Conservation (phyloP, 2,329 filamentous ascomycete species). For the Pseudogymnoascus sp. region DNA sequence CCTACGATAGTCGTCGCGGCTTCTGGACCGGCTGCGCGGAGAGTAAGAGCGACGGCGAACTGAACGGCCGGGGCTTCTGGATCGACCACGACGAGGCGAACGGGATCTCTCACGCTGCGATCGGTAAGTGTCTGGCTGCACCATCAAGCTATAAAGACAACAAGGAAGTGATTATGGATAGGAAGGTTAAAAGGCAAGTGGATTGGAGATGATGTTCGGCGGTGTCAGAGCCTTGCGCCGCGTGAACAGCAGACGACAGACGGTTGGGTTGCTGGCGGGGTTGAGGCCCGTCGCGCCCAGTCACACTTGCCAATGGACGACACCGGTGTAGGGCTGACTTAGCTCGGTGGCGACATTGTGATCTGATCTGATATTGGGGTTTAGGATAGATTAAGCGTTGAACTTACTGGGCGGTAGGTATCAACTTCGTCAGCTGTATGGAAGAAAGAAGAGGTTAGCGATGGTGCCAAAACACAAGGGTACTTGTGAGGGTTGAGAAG, state of each 20-base stretch:
- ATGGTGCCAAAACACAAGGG: neutral
- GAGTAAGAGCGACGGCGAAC: conserved; percentile 69
- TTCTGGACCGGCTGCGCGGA: conserved; percentile 69
- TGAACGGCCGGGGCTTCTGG: conserved; percentile 68
- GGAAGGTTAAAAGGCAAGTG: conserved; percentile 12
- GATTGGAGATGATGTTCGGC: conserved; percentile 10
- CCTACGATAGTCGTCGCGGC: conserved; percentile 69
- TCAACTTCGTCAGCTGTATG: conserved; percentile 50
- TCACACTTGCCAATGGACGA: conserved; percentile 6
- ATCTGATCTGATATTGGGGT: conserved; percentile 14
- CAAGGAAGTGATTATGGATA: conserved; percentile 10
- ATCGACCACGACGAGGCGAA: conserved; percentile 70
- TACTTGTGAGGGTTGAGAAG: neutral
- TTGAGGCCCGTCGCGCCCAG: neutral
- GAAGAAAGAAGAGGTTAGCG: neutral
- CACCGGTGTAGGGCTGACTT: conserved; percentile 10
- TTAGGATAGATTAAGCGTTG: neutral
- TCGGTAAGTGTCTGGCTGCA: conserved; percentile 27
- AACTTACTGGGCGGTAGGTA: conserved; percentile 49
- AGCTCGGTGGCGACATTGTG: neutral
- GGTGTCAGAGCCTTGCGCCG: conserved; percentile 11
- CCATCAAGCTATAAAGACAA: conserved; percentile 19
- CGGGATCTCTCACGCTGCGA: conserved; percentile 74
- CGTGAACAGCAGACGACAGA: conserved; percentile 11
- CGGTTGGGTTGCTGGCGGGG: neutral